Conservation (phyloP, 1,284 basidiomycete genomes). For the Ganoderma multipileum region DNA sequence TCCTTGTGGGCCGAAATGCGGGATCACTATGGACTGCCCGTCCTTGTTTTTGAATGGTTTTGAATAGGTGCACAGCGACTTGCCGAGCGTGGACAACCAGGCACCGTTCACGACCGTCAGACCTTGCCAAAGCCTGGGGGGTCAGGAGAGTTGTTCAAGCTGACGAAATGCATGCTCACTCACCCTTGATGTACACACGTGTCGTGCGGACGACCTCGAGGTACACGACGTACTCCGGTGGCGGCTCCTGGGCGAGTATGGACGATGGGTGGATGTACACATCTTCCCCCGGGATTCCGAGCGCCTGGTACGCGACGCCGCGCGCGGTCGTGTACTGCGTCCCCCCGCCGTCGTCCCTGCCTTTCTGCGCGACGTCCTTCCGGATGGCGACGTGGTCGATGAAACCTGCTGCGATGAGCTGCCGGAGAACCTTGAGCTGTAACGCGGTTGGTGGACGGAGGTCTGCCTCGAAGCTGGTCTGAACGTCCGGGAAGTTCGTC, state of each 20-base stretch:
- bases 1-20: constrained; percentile 82
- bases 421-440: constrained; percentile 90
- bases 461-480: constrained; percentile 64
- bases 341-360: constrained; percentile 49
- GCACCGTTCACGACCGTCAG: constrained; percentile 88
- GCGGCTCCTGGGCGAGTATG: constrained; percentile 70
- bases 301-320: constrained; percentile 85
- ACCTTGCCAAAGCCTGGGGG: constrained; percentile 47
- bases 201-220: constrained; percentile 82
- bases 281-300: constrained; percentile 84
- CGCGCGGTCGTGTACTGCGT: constrained; percentile 78
- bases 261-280: constrained; percentile 95
- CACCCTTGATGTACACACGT: constrained; percentile 85
- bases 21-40: constrained; percentile 74
- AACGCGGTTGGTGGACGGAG: constrained; percentile 76
- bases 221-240: constrained; percentile 91
- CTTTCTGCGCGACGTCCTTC: constrained; percentile 79
- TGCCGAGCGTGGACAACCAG: constrained; percentile 88
- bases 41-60: constrained; percentile 81
- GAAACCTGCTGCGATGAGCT: constrained; percentile 90
- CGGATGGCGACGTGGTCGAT: constrained; percentile 96
- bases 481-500: constrained; percentile 68
- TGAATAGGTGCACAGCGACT: constrained; percentile 86
- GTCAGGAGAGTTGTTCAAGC: constrained; percentile 3
- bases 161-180: neutral